Base-by-base conservation (phyloP, 139 green algal species). In the Tetradesmus obliquus region DNA sequence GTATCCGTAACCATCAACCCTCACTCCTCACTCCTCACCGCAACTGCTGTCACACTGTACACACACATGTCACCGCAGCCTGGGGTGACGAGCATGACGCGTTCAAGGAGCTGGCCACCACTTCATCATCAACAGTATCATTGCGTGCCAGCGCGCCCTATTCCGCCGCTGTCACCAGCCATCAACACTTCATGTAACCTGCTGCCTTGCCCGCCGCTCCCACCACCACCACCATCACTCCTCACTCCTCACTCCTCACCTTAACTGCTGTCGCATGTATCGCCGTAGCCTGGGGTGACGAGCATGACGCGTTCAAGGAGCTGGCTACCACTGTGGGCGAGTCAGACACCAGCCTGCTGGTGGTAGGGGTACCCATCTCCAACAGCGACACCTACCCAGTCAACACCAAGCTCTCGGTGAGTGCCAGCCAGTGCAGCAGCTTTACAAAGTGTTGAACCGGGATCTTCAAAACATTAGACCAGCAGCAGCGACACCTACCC, bases 261-360 rank as follows among this genome's bases (percentile, higher is more conserved):
- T 0, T 0, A 45, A 45, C 32, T 45, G 32, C 32, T 45, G 32
- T 45, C 32, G 32, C 32, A 45, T 45, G 32, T 45, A 45, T 45
- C 32, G 13, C 4, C 24, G 54, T 76, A 91, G 79, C 88, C 13
- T 88, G 88, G 88, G 88, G 88, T 10, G 88, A 86, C 55, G 89
- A 86, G 20, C 89, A 92, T 81, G 89, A 92, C 55, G 82, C 82
- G 2, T 92, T 88, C 89, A 92, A 92, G 60, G 81, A 82, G 20
- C 53, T 88, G 12, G 89, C 81, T 8, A 22, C 9, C 5, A 71
- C 66, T 10, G 60, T 92, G 17, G 82, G 89, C 19, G 81, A 72
- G 45, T 53, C 81, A 9, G 82, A 88, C 62, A 82, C 89, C 3
- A 17, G 20, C 9, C 89, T 92, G 81, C 60, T 92, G 20, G 69